A percentile compares a stretch with the other conserved stretches of the same genome.
These are phyloP conservation scores for Thinopyrum obtusiflorum DNA, from an alignment of 202 grass and related monocot genomes.

Conservation along the genomic window DNA sequence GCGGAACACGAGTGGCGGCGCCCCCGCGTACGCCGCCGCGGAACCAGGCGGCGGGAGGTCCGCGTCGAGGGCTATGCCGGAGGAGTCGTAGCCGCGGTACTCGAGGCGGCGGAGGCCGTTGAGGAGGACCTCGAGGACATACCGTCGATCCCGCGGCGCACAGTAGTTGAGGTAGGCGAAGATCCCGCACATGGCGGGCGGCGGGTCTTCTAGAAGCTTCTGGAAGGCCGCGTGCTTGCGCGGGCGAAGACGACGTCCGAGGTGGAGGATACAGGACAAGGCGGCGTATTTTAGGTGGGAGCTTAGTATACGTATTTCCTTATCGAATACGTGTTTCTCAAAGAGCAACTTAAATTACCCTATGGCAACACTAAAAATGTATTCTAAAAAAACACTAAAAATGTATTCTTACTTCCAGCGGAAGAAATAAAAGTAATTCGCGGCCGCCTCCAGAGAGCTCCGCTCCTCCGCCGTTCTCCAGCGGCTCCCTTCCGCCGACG, in stretches of 20 bases:
- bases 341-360: no score
- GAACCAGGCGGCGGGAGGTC: conserved; percentile 24
- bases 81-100: conserved; percentile 91
- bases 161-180: conserved; percentile 97
- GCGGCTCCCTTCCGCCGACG: no score
- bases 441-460: no score
- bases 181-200: conserved; percentile 78
- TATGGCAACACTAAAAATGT: no score
- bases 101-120: conserved; percentile 88
- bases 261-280: no score
- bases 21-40: conserved; percentile 25
- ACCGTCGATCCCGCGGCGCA: conserved; percentile 68
- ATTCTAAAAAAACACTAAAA: no score
- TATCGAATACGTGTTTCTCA: no score
- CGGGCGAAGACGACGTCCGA: background rate
- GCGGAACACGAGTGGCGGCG: conserved; percentile 65
- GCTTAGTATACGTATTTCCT: no score
- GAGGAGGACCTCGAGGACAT: conserved; percentile 90
- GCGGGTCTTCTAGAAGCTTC: background rate
- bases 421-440: no score
- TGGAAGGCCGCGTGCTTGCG: background rate
- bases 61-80: conserved; percentile 83
- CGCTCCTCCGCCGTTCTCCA: no score
- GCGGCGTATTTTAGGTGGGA: no score
- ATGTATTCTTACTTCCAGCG: no score